A percentile compares a stretch with the other conserved stretches of the same genome.
Conservation (phyloP, 306 rosid genomes). For the Luffa acutangula region DNA sequence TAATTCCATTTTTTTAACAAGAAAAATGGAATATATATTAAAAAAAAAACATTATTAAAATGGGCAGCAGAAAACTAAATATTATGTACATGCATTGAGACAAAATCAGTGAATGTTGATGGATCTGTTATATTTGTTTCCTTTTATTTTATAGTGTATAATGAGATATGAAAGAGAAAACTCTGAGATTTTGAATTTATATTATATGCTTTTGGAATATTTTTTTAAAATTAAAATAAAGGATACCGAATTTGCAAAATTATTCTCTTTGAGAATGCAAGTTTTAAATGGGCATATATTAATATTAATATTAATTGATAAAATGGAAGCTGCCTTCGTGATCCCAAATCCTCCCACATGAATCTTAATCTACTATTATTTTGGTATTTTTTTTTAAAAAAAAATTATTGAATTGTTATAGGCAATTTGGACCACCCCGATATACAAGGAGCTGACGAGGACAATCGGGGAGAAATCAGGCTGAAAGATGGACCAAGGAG, state of each 20-base stretch:
- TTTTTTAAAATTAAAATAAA: background rate
- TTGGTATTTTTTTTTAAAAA: background rate
- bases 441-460: too few relatives aligned
- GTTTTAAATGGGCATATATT: background rate
- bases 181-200: background rate
- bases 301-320: background rate
- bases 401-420: too few relatives aligned
- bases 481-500: too few relatives aligned
- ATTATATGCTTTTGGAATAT: background rate
- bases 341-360: background rate
- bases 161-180: background rate
- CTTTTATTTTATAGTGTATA: background rate
- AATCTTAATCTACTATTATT: background rate
- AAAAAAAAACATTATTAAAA: background rate
- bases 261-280: background rate
- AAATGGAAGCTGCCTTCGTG: background rate
- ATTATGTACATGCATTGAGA: background rate
- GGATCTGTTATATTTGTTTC: background rate
- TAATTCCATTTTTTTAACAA: background rate
- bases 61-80: background rate
- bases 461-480: too few relatives aligned
- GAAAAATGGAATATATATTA: background rate
- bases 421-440: too few relatives aligned
- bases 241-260: background rate
- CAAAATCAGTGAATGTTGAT: background rate